Base-by-base conservation (phyloP, 2,329 filamentous ascomycete species). In the Hypoxylon sp. region DNA sequence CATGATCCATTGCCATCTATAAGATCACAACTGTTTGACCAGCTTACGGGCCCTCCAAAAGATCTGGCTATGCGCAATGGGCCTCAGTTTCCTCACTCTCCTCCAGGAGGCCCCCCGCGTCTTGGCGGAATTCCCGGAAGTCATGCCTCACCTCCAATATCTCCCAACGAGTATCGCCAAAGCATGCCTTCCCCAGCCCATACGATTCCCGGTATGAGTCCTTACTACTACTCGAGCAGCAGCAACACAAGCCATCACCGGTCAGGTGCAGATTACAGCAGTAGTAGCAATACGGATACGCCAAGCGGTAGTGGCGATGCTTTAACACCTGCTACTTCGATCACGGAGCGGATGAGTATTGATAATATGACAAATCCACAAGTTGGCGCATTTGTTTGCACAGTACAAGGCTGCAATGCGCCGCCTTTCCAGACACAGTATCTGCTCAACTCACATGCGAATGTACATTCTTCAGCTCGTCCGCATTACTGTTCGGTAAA, bases 371-470 rank as follows among this genome's bases (percentile, higher is more conserved):
- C 86, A 10, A 86, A 84, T 74, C 85, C 85, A 40, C 33, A 22
- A 27, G 76, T 81, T 55, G 87, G 85, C 20, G 80, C 80, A 3
- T 92, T 87, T 76, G 81, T 86, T 50, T 95, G 92, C 77, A 84
- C 80, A 74, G 82, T 82, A 55, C 73, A 84, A 6, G 91, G 90
- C 7, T 96, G 93, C 78, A 92, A 79, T 40, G 92, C 92, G 1
- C 80, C 85, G 31, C 90, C 93, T 0, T 96, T 96, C 73, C 91
- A 93, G 74, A 96, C 93, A 0, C 89, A 90, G 74, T 90, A 90
- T 80, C 84, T 95, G 8, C 82, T 95, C 22, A 95, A 94, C 78
- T 95, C 92, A 0, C 93, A 95, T 76, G 89, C 90, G 58, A 92
- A 92, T 70, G 90, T 92, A 3, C 90, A 92, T 78, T 91, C 89